Evolutionary conservation across 2,329 filamentous ascomycete genomes (phyloP), one percentile per base, ranked within the genome.

Genomic region (Exophiala sp.): DNA sequence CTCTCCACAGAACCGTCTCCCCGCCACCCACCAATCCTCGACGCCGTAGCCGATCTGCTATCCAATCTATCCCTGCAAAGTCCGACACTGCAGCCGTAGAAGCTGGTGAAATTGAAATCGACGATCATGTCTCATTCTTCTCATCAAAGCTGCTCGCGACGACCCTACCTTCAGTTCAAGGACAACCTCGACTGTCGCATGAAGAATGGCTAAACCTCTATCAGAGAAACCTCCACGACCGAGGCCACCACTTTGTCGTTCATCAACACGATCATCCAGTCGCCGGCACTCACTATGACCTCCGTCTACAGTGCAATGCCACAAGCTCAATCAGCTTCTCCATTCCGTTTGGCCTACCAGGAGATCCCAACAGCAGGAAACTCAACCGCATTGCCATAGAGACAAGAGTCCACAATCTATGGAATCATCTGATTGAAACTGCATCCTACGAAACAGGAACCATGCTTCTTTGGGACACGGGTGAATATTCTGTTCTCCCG

Each of bases 221-320:
- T 62, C 62, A 63, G n/a, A 66, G 71, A 9, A 80, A 79, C 58
- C 66, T 73, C 46, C 69, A 75, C 52, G 51, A 65, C 0, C 56
- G 74, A 40, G 79, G 79, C 7, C 68, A 69, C 18, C 82, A 85
- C 66, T 89, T 88, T 64, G 81, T 89, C 47, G 77, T 89, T 35
- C 85, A 89, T 66, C 85, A 89, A 65, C 85, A 89, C 65, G 85
- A 88, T 64, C 86, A 89, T 65, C 86, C 86, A 1, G 67, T 87
- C 40, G 84, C 86, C 8, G 85, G 86, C 20, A 77, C 78, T 1
- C 83, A 86, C 65, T 87, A 89, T 71, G 86, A 89, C 67, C 74
- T 89, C 16, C 76, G 86, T 2, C 72, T 89, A 14, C 85, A 89
- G 66, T 85, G 88, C 65, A 88, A 86, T 29, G 75, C 78, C 53